A percentile compares a stretch with the other conserved stretches of the same genome.
phyloP scores from a whole-genome alignment of 2,329 filamentous ascomycete genomes.

The Aspergillus awamori region DNA sequence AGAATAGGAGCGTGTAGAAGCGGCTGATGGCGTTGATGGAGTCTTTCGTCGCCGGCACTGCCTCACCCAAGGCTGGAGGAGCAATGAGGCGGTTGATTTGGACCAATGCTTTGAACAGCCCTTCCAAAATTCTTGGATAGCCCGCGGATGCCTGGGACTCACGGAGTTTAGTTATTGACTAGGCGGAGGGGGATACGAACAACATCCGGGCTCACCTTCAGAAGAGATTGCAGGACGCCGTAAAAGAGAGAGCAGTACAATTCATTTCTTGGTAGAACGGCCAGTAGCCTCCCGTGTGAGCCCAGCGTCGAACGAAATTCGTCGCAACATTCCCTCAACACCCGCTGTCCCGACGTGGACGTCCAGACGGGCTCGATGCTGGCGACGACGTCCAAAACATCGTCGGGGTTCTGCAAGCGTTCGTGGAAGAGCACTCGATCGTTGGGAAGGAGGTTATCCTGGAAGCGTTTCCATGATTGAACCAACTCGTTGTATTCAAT shows the following conservation, averaged over 20 bases:
- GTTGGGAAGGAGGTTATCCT: constrained; percentile 30
- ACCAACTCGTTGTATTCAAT: constrained; percentile 43
- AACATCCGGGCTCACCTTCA: constrained; percentile 32
- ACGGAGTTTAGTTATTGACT: constrained; percentile 1
- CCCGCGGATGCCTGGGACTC: constrained; percentile 35
- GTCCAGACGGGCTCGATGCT: constrained; percentile 33
- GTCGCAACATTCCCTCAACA: constrained; percentile 33
- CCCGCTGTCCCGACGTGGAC: constrained; percentile 29
- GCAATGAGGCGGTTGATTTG: constrained; percentile 37
- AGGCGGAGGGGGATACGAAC: neutral
- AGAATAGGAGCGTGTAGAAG: constrained; percentile 40
- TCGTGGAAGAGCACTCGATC: constrained; percentile 35
- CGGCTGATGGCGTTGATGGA: constrained; percentile 29
- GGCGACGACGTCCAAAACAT: constrained; percentile 33
- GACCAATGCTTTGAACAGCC: constrained; percentile 35
- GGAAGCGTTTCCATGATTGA: constrained; percentile 41
- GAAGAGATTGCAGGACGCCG: constrained; percentile 39
- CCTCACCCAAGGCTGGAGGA: constrained; percentile 18
- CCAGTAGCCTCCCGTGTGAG: constrained; percentile 31
- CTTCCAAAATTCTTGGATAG: constrained; percentile 40
- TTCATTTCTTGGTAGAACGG: constrained; percentile 31
- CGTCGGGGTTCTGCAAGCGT: constrained; percentile 31
- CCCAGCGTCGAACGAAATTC: constrained; percentile 34
- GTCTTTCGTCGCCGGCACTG: constrained; percentile 15
- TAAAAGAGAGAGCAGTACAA: constrained; percentile 39